Evolutionary conservation across 73 alveolate species (phyloP).

Genomic region (Stentor roeselii): DNA sequence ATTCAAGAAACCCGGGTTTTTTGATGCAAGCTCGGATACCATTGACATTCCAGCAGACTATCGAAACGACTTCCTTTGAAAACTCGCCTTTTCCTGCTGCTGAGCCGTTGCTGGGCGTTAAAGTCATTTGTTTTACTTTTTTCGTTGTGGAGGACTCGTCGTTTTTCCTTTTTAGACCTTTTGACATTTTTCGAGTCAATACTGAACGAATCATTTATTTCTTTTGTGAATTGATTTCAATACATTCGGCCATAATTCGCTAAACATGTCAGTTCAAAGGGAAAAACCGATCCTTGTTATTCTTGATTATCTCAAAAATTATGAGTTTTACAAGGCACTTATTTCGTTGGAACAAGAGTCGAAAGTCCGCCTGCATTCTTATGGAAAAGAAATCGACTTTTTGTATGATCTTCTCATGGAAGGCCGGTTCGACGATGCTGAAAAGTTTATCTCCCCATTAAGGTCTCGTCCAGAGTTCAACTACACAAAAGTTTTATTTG

Average conservation of each 20-base stretch:
- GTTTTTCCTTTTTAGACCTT: too few relatives aligned
- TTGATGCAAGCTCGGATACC: slow-evolving; percentile 59
- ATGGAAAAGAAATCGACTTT: slow-evolving; percentile 84
- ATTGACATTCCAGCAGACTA: slow-evolving; percentile 68
- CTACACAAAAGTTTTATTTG: slow-evolving; percentile 66
- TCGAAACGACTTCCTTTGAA: slow-evolving; percentile 18
- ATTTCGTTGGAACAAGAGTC: slow-evolving; percentile 85
- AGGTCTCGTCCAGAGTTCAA: slow-evolving; percentile 67
- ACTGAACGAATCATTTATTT: too few relatives aligned
- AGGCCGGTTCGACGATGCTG: slow-evolving; percentile 90
- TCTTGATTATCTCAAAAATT: slow-evolving; percentile 50
- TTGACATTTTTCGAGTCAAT: too few relatives aligned
- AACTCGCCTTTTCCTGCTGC: neutral
- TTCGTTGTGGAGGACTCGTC: too few relatives aligned
- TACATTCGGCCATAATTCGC: too few relatives aligned
- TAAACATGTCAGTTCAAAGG: neutral
- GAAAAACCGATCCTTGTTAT: slow-evolving; percentile 26
- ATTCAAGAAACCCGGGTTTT: slow-evolving; percentile 34
- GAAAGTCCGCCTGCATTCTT: slow-evolving; percentile 54
- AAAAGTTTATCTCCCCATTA: slow-evolving; percentile 75
- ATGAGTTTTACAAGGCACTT: slow-evolving; percentile 55
- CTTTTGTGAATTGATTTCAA: too few relatives aligned
- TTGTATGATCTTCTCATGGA: slow-evolving; percentile 76
- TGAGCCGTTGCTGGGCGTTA: neutral
- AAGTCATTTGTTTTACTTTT: neutral